A percentile compares a stretch with the other conserved stretches of the same genome.
Conservation (phyloP, 371 early-diverging fungal genomes). For the Dichotomocladium elegans region DNA sequence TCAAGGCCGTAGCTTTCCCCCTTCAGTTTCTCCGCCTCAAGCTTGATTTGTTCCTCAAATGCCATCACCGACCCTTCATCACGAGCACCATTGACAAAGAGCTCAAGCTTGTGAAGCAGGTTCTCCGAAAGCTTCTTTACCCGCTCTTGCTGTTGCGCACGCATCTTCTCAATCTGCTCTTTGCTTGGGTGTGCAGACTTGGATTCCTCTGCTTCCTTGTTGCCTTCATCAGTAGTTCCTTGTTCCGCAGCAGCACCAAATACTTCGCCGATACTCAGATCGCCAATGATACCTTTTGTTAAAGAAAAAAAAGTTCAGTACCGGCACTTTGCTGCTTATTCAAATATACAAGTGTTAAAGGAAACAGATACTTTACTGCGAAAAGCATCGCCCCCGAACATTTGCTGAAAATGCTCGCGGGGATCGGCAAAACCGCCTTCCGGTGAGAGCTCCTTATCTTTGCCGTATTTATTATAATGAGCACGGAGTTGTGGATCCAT, state of each 20-base stretch:
- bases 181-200: constrained; percentile 32
- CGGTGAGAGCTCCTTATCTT: constrained; percentile 65
- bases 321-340: no score
- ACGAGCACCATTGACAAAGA: constrained; percentile 65
- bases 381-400: constrained; percentile 95
- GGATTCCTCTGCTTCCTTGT: constrained; percentile 9
- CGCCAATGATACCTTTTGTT: constrained; percentile 41
- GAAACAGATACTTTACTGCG: no score
- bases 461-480: constrained; percentile 87
- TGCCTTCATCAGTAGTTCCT: constrained; percentile 4
- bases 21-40: constrained; percentile 87
- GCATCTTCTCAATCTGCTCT: constrained; percentile 58
- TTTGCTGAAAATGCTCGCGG: constrained; percentile 87
- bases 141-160: constrained; percentile 59
- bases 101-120: constrained; percentile 69
- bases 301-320: no score
- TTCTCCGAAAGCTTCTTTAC: constrained; percentile 76
- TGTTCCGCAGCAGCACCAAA: constrained; percentile 34
- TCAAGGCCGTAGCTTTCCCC: constrained; percentile 89
- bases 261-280: constrained; percentile 41
- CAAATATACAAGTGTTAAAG: no score
- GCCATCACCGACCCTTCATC: constrained; percentile 43
- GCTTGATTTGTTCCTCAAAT: constrained; percentile 65
- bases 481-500: constrained; percentile 87
- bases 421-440: constrained; percentile 85